Conservation (phyloP, 495 filamentous ascomycete species). For the Penicillium coprophilum region DNA sequence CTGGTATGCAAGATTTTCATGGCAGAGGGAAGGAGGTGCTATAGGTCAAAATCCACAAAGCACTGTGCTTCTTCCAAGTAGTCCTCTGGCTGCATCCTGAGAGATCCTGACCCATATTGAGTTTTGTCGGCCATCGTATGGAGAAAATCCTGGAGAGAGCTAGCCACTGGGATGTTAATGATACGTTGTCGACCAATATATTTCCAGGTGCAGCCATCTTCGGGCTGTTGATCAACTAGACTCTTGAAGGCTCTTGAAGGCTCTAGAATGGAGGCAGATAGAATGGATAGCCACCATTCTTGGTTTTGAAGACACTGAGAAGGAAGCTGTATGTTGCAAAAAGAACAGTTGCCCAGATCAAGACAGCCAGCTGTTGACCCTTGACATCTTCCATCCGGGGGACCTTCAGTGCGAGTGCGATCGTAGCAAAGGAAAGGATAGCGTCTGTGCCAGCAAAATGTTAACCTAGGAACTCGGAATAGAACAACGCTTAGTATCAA, state of each 20-base stretch:
- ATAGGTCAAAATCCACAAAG: neutral
- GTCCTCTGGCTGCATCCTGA: no score
- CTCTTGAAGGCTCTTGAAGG: conserved; percentile 67
- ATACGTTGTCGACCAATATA: neutral
- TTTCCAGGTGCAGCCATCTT: neutral
- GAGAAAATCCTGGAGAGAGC: neutral
- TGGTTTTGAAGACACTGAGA: conserved; percentile 86
- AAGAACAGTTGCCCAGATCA: conserved; percentile 78
- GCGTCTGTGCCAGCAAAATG: conserved; percentile 62
- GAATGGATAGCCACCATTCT: conserved; percentile 96
- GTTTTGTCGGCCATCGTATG: neutral
- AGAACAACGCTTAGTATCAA: neutral
- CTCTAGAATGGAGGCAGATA: conserved; percentile 82
- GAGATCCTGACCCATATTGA: neutral
- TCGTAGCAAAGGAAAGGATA: conserved; percentile 85
- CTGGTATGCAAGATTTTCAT: neutral
- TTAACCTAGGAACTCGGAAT: conserved; percentile 11
- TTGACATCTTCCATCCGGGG: conserved; percentile 78
- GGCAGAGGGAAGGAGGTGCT: neutral
- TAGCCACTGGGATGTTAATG: neutral
- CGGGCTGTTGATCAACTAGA: neutral
- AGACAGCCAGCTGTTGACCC: conserved; percentile 75
- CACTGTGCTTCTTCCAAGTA: neutral
- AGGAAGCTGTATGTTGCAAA: conserved; percentile 89
- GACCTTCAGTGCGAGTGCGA: conserved; percentile 85